These are phyloP conservation scores for Solanum hybrid DNA, from an alignment of 305 asterid species.

Conservation along the genomic window DNA sequence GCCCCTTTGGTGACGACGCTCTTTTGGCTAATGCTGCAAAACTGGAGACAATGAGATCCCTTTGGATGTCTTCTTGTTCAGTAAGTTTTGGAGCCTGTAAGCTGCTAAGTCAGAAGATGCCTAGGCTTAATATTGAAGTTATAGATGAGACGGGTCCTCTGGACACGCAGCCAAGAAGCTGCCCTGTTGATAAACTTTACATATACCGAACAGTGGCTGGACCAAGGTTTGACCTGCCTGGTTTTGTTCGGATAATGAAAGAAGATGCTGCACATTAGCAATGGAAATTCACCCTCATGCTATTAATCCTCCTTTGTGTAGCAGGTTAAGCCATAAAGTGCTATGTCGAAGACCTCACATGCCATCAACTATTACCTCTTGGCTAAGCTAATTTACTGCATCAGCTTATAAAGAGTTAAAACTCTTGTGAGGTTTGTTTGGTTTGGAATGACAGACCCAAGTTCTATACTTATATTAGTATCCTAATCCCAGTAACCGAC, in stretches of 20 bases:
- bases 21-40: constrained; percentile 89
- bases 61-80: constrained; percentile 99
- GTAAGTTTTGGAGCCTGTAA: constrained; percentile 91
- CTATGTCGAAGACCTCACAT: neutral
- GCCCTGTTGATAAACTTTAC: constrained; percentile 74
- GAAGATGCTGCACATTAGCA: constrained; percentile 22
- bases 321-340: neutral
- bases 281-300: neutral
- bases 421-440: neutral
- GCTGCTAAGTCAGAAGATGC: constrained; percentile 74
- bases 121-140: constrained; percentile 79
- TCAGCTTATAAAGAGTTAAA: neutral
- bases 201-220: constrained; percentile 79
- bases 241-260: constrained; percentile 65
- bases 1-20: constrained; percentile 93
- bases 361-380: neutral
- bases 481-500: neutral
- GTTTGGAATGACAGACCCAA: neutral
- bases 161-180: constrained; percentile 46
- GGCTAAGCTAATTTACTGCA: neutral
- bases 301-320: neutral
- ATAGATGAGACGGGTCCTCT: constrained; percentile 79
- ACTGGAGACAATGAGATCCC: constrained; percentile 99
- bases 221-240: constrained; percentile 81
- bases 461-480: neutral